Base-by-base conservation (phyloP, 1,284 basidiomycete genomes). In the Ustilago lituana region DNA sequence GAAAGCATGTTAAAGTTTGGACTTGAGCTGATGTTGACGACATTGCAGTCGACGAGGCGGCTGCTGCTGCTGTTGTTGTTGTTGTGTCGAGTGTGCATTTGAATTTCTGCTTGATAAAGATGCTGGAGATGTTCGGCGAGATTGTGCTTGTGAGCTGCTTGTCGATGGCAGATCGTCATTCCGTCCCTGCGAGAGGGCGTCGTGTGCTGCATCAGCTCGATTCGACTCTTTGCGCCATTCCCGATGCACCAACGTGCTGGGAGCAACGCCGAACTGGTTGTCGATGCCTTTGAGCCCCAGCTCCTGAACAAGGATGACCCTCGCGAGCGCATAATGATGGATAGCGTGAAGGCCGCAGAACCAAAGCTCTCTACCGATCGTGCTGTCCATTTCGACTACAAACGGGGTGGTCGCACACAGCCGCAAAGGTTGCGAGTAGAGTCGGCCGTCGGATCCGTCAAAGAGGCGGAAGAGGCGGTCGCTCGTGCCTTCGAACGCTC, bases 281-380 rank as follows among this genome's bases (percentile, higher is more conserved):
- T 68, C 69, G 9, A 80, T 45, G 23, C 40, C 44, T 9, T 59
- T 37, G 11, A 78, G 24, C 14, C 53, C 71, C 5, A 77, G 52
- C 62, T 80, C 77, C n/a, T 69, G 49, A 27, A 68, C 62, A 33
- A 80, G 61, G 41, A 79, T 79, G 17, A 76, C 74, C 6, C 77
- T 32, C 5, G 73, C 69, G 5, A 80, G 56, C 0, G 79, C 79
- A 31, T 72, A 80, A 62, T 80, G 79, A 52, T 80, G 79, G 33
- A 79, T 71, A 0, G 77, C 76, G 40, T 80, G 78, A 15, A 79
- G 45, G 11, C 68, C 68, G 29, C 75, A 68, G 60, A 79, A 79
- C 78, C 78, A 80, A 11, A 80, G 41, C 57, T 79, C 69, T 35
- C 69, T 23, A 7, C 69, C 69, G 0, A 72, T 53, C 0, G 69